A percentile compares a stretch with the other conserved stretches of the same genome.
These are phyloP conservation scores for Cytospora chrysosperma DNA, from an alignment of 2,329 filamentous ascomycete species.

Conservation along the genomic window DNA sequence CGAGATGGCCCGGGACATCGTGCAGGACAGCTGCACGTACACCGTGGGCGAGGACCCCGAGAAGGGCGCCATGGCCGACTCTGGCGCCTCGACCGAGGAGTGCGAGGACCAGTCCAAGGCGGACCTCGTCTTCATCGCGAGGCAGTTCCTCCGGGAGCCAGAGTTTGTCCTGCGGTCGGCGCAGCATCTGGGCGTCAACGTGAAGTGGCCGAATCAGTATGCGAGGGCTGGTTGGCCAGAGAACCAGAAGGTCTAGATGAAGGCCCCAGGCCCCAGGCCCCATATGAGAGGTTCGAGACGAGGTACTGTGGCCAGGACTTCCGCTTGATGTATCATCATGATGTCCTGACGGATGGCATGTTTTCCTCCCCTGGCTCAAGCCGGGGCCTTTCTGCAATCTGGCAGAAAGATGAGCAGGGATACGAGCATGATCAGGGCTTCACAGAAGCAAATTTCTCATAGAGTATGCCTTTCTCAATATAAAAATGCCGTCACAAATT, in stretches of 20 bases:
- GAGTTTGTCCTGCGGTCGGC: conserved; percentile 74
- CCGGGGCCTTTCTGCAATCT: too few relatives aligned
- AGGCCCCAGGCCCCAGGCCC: too few relatives aligned
- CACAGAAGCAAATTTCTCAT: background rate
- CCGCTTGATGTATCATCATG: background rate
- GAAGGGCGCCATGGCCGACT: conserved; percentile 30
- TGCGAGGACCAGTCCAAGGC: conserved; percentile 45
- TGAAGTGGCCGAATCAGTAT: conserved; percentile 72
- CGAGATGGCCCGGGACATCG: conserved; percentile 61
- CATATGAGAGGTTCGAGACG: background rate
- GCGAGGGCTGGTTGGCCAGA: conserved; percentile 34
- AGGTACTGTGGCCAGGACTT: background rate
- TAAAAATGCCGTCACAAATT: background rate
- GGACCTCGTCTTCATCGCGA: conserved; percentile 72
- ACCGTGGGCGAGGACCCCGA: conserved; percentile 42
- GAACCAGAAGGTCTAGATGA: conserved; percentile 23
- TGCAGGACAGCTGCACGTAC: conserved; percentile 43
- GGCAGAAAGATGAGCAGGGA: background rate
- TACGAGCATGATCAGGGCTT: background rate
- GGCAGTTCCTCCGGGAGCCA: conserved; percentile 80
- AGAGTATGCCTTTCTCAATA: too few relatives aligned
- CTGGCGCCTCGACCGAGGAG: conserved; percentile 33
- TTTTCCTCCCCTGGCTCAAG: too few relatives aligned
- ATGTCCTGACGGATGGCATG: too few relatives aligned
- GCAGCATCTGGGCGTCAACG: conserved; percentile 67